Evolutionary conservation across 163 green algal species (phyloP).

Genomic region (Scenedesmus sp.): DNA sequence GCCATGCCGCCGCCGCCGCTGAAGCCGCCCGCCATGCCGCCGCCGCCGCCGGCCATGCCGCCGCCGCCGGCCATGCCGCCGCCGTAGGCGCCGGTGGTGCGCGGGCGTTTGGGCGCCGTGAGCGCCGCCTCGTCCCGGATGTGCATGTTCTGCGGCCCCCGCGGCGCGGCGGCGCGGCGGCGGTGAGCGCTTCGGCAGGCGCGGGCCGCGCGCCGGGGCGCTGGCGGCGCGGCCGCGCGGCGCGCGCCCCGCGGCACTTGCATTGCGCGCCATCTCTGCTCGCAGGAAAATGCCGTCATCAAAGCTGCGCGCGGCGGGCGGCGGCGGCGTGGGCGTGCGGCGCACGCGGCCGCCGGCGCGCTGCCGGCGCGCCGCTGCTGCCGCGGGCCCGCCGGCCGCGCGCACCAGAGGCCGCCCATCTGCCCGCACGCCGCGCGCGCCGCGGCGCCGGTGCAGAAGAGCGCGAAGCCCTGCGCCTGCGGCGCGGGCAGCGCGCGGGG

Average conservation of each 20-base stretch:
- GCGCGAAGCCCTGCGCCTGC: slow-evolving; percentile 84
- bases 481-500: too few relatives aligned
- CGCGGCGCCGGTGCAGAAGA: slow-evolving; percentile 70
- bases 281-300: slow-evolving; percentile 69
- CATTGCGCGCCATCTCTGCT: slow-evolving; percentile 89
- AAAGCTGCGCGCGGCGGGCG: slow-evolving; percentile 54
- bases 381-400: not conserved
- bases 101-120: not conserved
- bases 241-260: too few relatives aligned
- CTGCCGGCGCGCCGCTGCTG: too few relatives aligned
- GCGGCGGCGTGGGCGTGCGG: too few relatives aligned
- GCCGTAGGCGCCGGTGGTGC: slow-evolving; percentile 11
- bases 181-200: too few relatives aligned
- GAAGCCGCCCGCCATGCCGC: too few relatives aligned
- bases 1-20: not conserved
- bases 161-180: too few relatives aligned
- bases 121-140: slow-evolving; percentile 48
- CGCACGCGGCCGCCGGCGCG: too few relatives aligned
- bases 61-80: too few relatives aligned
- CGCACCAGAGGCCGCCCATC: slow-evolving; percentile 41
- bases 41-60: too few relatives aligned
- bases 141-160: slow-evolving; percentile 69
- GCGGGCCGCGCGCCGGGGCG: too few relatives aligned
- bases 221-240: too few relatives aligned
- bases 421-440: slow-evolving; percentile 62